phyloP scores from a whole-genome alignment of 306 rosid genomes.

The Malus sylvestris region DNA sequence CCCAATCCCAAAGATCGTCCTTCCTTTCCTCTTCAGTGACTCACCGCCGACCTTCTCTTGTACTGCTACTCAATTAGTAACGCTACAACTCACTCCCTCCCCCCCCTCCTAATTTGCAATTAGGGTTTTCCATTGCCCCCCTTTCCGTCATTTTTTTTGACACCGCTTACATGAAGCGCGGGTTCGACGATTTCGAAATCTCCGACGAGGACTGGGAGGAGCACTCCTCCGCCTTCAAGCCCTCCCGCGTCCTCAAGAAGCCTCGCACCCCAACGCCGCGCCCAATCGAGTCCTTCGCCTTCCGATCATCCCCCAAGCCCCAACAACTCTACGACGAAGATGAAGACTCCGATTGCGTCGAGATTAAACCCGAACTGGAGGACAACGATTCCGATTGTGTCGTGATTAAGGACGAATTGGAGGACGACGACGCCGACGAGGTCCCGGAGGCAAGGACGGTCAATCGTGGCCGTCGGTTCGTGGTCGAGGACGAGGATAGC shows the following conservation, averaged over 20 bases:
- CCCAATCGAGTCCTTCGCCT: slow-evolving; percentile 55
- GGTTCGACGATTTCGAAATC: slow-evolving; percentile 53
- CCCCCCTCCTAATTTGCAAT: background rate
- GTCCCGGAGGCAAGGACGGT: slow-evolving; percentile 13
- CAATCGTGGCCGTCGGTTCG: slow-evolving; percentile 66
- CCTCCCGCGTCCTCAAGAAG: slow-evolving; percentile 61
- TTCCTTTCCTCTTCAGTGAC: background rate
- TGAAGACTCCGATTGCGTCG: background rate
- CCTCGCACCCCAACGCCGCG: slow-evolving; percentile 16
- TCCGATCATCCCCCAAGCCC: background rate
- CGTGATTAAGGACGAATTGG: slow-evolving; percentile 34
- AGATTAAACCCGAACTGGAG: background rate
- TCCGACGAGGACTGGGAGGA: slow-evolving; percentile 94
- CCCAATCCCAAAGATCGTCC: background rate
- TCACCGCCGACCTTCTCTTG: background rate
- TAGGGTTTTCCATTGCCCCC: background rate
- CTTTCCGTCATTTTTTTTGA: background rate
- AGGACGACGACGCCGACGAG: slow-evolving; percentile 51
- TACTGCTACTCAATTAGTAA: background rate
- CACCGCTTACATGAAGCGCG: slow-evolving; percentile 58
- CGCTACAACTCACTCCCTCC: background rate
- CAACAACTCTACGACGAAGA: slow-evolving; percentile 9
- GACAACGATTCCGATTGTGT: slow-evolving; percentile 36
- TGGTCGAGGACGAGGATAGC: slow-evolving; percentile 65
- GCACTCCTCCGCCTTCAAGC: slow-evolving; percentile 75